Evolutionary conservation across 495 filamentous ascomycete genomes (phyloP), one percentile per base, ranked within the genome.

Genomic region (Penicillium cosmopolitanum): DNA sequence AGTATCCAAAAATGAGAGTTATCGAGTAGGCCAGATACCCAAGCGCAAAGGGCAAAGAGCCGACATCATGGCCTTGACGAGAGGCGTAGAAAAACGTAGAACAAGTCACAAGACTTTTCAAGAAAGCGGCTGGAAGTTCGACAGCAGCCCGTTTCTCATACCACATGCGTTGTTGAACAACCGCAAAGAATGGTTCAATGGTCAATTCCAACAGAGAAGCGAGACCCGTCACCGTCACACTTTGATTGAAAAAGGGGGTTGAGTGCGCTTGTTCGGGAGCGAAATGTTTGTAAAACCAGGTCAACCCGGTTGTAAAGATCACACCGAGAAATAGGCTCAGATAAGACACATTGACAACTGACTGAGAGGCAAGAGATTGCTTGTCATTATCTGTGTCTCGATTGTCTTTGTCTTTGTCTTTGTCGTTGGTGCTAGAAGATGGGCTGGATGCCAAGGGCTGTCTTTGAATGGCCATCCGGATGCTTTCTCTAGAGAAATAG

Each of bases 401-500:
- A 16, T 5, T 10, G 15, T 50, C 19, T 53, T 53, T 56, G 38
- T 50, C 19, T 53, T 53, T 56, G 38, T 51, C 36, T 15, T 38
- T 38, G 36, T 9, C 28, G 36, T 38, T 9, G 11, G 11, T 67
- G 28, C 65, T 58, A 28, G 25, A 28, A 28, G 31, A 62, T 23
- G 54, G 42, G 18, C 18, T 40, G 47, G 43, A 31, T 50, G 60
- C 57, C 25, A 80, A 72, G 28, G 85, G 80, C 59, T 96, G 89
- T 58, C 94, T 83, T 71, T 97, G 93, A 36, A 96, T 82, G 4
- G 93, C 92, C 21, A 92, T 86, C 16, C 95, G 84, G 43, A 98
- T 76, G 55, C 88, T 91, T 74, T 99, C 95, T 33, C 95, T 82
- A 0, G 95, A 90, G 63, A 98, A 98, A 70, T 92, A 97, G 2